Evolutionary conservation across 2,329 filamentous ascomycete genomes (phyloP), one percentile per base, ranked within the genome.

Genomic region (Fusarium euwallaceae): DNA sequence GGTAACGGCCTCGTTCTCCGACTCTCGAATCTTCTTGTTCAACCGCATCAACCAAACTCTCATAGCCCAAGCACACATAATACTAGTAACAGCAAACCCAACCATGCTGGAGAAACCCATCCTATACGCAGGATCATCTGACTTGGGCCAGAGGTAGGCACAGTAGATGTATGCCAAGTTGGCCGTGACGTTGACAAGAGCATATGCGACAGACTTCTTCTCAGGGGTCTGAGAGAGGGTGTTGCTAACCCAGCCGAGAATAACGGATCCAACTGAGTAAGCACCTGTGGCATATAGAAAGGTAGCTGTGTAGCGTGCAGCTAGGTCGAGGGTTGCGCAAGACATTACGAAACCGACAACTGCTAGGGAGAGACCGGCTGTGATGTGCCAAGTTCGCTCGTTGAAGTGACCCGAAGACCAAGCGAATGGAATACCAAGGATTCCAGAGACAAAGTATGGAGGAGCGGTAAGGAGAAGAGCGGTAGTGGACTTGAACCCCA

Each of bases 181-280:
- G 37, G 65, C 59, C 10, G 59, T 64, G 59, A 64, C 65, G 27
- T 84, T 86, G 20, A 85, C 83, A 32, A 86, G 81, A 17, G 81
- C 80, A 4, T 85, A 73, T 3, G 80, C 78, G 10, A 81, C 80
- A 2, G 84, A 83, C 67, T 85, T 85, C 76, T 85, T 85, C 73
- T 86, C 84, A 10, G 80, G 82, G 0, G 83, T 85, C 64, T 85
- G 84, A 1, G 82, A 82, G 32, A 83, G 82, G 0, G 82, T 84
- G 4, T 78, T 78, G 0, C 77, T 79, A 0, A 83, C 82, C 84
- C 83, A 86, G 9, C 83, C 83, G 7, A 85, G 77, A 20, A 84
- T 83, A 60, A 85, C 78, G 10, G 79, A 81, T 67, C 85, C 85
- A 41, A 85, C 84, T 2, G 76, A 78, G 53, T 80, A 80, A 8